Conservation (phyloP, 495 filamentous ascomycete species). For the Glarea lozoyensis region DNA sequence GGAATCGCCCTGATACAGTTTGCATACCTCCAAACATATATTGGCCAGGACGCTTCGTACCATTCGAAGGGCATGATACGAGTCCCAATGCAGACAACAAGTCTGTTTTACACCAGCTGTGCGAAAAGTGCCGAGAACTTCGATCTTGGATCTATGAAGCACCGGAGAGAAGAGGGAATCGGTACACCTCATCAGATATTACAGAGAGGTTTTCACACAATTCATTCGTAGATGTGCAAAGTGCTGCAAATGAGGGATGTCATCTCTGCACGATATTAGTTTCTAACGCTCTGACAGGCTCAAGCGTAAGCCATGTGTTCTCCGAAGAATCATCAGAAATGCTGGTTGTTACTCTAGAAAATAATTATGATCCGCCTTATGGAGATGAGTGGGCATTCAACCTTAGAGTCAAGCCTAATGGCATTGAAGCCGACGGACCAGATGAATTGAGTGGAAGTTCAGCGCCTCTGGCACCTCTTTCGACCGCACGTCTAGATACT, state of each 20-base stretch:
- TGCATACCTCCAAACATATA: neutral
- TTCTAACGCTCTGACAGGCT: neutral
- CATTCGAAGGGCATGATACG: neutral
- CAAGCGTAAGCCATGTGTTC: neutral
- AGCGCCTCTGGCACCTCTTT: too few species aligned
- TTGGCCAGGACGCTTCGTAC: neutral
- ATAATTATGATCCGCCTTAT: neutral
- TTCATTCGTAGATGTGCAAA: neutral
- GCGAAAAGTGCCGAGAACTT: neutral
- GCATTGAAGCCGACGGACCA: neutral
- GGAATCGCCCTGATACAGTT: neutral
- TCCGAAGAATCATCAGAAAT: neutral
- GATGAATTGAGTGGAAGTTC: too few species aligned
- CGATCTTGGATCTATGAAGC: neutral
- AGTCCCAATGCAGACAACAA: neutral
- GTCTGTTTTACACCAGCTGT: neutral
- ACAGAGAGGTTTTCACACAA: neutral
- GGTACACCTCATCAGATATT: too few species aligned
- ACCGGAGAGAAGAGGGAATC: too few species aligned
- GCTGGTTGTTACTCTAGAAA: neutral
- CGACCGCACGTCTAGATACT: too few species aligned
- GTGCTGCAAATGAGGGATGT: neutral
- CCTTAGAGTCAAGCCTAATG: neutral
- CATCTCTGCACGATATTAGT: neutral
- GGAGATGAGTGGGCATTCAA: neutral